Conservation (phyloP, 2,329 filamentous ascomycete species). For the Allantophomopsis lycopodina region DNA sequence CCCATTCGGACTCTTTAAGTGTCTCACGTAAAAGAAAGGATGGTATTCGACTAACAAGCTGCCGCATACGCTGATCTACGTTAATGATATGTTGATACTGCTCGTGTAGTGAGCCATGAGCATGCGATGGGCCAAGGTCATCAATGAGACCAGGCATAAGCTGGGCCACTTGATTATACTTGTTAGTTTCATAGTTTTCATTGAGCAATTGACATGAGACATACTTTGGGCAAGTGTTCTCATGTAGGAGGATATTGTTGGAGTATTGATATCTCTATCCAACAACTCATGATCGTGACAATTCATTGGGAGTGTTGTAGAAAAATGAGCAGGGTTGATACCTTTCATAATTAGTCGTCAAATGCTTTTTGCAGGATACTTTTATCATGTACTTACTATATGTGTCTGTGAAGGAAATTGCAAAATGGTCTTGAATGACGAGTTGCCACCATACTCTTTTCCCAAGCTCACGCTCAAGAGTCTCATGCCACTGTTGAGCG, state of each 20-base stretch:
- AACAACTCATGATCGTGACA: constrained; percentile 19
- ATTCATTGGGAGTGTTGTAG: constrained; percentile 19
- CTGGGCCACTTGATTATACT: background rate
- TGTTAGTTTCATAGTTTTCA: background rate
- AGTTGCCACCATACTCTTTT: constrained; percentile 22
- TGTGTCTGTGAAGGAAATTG: constrained; percentile 21
- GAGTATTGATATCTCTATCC: constrained; percentile 5
- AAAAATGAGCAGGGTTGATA: constrained; percentile 21
- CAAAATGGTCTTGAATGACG: constrained; percentile 23
- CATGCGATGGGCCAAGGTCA: constrained; percentile 9
- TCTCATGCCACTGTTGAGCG: constrained; percentile 6
- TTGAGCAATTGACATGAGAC: constrained; percentile 16
- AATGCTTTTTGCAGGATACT: background rate
- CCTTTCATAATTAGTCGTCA: constrained; percentile 1
- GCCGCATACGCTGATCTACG: constrained; percentile 20
- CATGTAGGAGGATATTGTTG: constrained; percentile 15
- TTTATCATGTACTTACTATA: constrained; percentile 11
- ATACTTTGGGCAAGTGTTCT: constrained; percentile 13
- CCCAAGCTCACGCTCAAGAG: constrained; percentile 18
- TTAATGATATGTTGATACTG: constrained; percentile 22
- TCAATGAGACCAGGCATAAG: background rate
- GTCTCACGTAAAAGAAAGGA: constrained; percentile 15
- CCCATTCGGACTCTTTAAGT: constrained; percentile 10
- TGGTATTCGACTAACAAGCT: constrained; percentile 18
- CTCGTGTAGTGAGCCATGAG: constrained; percentile 17